phyloP scores from a whole-genome alignment of 805 yeast species.

The Saccharomycopsis microspora region DNA sequence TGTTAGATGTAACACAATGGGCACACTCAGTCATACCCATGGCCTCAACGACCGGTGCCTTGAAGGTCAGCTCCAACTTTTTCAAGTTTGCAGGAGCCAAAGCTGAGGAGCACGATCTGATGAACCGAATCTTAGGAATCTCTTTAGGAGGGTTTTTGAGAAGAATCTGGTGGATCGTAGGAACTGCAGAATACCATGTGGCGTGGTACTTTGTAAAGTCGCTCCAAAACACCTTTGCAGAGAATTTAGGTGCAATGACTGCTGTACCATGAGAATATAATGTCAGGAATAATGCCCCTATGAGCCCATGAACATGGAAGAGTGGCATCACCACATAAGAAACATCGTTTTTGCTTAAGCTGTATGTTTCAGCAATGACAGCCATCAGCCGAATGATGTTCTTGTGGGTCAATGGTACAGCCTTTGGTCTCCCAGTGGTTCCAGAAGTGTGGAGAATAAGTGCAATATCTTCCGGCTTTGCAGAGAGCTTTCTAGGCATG shows the following conservation, averaged over 20 bases:
- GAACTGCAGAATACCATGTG: conserved; percentile 70
- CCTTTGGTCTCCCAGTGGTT: conserved; percentile 68
- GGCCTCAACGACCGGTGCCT: conserved; percentile 65
- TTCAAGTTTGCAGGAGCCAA: conserved; percentile 55
- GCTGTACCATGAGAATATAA: conserved; percentile 48
- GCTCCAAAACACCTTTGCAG: conserved; percentile 50
- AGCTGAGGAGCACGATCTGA: conserved; percentile 63
- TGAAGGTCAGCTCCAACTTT: conserved; percentile 42
- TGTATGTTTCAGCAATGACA: conserved; percentile 50
- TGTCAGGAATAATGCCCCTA: conserved; percentile 55
- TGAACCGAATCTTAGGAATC: conserved; percentile 48
- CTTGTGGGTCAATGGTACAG: conserved; percentile 58
- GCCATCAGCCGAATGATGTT: conserved; percentile 49
- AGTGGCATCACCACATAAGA: conserved; percentile 66
- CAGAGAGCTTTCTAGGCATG: conserved; percentile 9
- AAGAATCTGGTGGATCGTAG: conserved; percentile 62
- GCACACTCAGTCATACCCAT: conserved; percentile 77
- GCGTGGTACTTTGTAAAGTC: conserved; percentile 40
- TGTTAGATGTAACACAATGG: conserved; percentile 71
- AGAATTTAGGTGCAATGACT: conserved; percentile 51
- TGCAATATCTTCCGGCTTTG: conserved; percentile 43
- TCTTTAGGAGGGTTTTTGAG: conserved; percentile 37
- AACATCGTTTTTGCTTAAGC: conserved; percentile 35
- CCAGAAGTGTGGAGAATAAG: conserved; percentile 65
- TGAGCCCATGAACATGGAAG: conserved; percentile 67